Conservation (phyloP, 2,329 filamentous ascomycete genomes). For the Meredithiella fracta region DNA sequence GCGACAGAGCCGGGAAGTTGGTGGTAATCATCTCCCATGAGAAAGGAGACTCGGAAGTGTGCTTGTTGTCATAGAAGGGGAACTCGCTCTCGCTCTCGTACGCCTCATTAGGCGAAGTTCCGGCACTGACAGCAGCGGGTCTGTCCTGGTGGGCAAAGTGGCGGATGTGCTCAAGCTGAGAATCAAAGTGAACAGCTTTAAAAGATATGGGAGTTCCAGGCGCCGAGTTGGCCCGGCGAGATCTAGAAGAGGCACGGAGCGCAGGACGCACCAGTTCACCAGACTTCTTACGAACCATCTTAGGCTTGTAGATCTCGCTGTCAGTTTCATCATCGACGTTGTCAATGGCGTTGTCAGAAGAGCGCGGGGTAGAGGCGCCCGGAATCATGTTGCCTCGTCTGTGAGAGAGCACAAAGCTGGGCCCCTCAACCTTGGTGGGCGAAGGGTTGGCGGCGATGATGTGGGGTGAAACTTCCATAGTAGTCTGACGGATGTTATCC, state of each 20-base stretch:
- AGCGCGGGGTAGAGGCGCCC: conserved; percentile 24
- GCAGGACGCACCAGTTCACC: conserved; percentile 91
- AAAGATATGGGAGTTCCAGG: conserved; percentile 89
- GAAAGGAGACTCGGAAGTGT: conserved; percentile 30
- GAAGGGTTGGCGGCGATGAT: conserved; percentile 21
- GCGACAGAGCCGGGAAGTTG: conserved; percentile 55
- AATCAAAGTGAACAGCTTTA: conserved; percentile 97
- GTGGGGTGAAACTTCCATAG: conserved; percentile 16
- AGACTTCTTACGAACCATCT: conserved; percentile 94
- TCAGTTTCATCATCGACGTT: conserved; percentile 48
- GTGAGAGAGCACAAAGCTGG: conserved; percentile 22
- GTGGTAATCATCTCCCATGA: conserved; percentile 79
- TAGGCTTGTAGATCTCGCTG: conserved; percentile 53
- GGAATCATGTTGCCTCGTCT: conserved; percentile 41
- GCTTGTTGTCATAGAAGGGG: conserved; percentile 42
- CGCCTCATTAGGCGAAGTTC: conserved; percentile 75
- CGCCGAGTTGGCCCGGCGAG: conserved; percentile 85
- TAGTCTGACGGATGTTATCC: conserved; percentile 51
- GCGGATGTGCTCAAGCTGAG: conserved; percentile 85
- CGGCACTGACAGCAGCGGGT: conserved; percentile 88
- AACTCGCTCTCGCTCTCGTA: conserved; percentile 83
- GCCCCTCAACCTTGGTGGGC: conserved; percentile 27
- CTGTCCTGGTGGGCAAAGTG: conserved; percentile 91
- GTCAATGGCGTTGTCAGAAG: conserved; percentile 32
- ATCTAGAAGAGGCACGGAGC: conserved; percentile 50